Base-by-base conservation (phyloP, 1,284 basidiomycete species). In the Nidula niveotomentosa region DNA sequence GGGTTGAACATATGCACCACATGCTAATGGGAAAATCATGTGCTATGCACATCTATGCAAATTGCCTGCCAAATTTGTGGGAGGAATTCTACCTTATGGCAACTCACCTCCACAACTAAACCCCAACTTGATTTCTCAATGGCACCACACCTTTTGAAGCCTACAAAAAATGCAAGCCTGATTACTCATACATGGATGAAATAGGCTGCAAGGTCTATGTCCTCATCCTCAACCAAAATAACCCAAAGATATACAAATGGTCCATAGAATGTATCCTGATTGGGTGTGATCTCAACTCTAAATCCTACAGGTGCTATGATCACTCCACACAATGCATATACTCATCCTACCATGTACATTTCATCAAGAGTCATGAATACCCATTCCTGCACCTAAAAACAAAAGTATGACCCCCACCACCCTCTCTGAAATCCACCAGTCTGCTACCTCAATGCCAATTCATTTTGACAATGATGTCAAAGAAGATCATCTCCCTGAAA, bases 241-340 rank as follows among this genome's bases (percentile, higher is more conserved):
- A 69, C 46, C 65, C 70, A 0, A 75, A 74, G 50, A 58, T 72
- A 30, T 63, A 58, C 17, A 61, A 60, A 0, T 58, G 64, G 0
- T 71, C 69, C 0, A 36, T 65, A 3, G 67, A 71, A 51, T 71
- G 69, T 37, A 55, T 69, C 1, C 65, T 76, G 1, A 65, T 74
- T 17, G 70, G 71, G 0, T 75, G 75, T 47, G 62, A 58, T 1
- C 36, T 52, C 0, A 56, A 65, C 13, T 68, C 70, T 0, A 74
- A 74, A 56, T 58, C 70, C 0, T 74, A 73, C 51, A 47, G 66
- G 8, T 69, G 64, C 49, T 72, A 68, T 44, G 56, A 72, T 36
- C 50, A 51, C 1, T 35, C 51, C 6, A 61, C 64, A 1, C 37
- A 52, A 8, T 54, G 55, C 7, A 52, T 73, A 2, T 58, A 64